Evolutionary conservation across 257 asterid genomes (phyloP), one percentile per base, ranked within the genome.

Genomic region (Forsythia viridissima): DNA sequence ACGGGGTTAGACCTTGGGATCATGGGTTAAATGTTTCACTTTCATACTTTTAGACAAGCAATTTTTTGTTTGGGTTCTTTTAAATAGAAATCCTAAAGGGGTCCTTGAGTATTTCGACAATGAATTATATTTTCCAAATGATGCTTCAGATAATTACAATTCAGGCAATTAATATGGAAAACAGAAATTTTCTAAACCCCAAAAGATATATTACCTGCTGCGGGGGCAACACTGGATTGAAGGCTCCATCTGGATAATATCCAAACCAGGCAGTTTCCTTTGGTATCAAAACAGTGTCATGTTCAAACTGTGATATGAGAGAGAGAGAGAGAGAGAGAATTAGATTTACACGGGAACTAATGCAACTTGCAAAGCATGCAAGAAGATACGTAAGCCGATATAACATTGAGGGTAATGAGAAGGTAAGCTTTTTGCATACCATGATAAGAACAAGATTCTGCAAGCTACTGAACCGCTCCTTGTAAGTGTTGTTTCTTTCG

Each of bases 181-280:
- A 5, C 36, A 30, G 70, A 34, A 6, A 40, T 70, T 41, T 48
- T 72, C 42, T 39, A 36, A 57, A 41, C 13, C 8, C 18, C 5
- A 52, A 73, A 39, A 73, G 3, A 48, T 73, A 65, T 52, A 16
- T 65, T 85, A 94, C 98, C 98, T 90, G 84, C 82, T 91, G 87
- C 3, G 97, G 91, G 24, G 92, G 82, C 90, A 92, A 83, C 80
- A 90, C 69, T 43, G 94, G 98, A 57, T 65, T 71, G 80, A 94
- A 94, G 59, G 87, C 90, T 48, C 99, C 99, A 81, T 93, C 95
- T 13, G 98, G 96, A 84, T 94, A 94, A 83, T 90, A 94, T 76
- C 98, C 99, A 75, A 94, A 94, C 99, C 97, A 94, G 43, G 99
- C 46, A 21, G 99, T 94, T 88, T 94, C 97, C 85, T 92, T 93